phyloP scores from a whole-genome alignment of 306 rosid species.

The Trifolium repens region DNA sequence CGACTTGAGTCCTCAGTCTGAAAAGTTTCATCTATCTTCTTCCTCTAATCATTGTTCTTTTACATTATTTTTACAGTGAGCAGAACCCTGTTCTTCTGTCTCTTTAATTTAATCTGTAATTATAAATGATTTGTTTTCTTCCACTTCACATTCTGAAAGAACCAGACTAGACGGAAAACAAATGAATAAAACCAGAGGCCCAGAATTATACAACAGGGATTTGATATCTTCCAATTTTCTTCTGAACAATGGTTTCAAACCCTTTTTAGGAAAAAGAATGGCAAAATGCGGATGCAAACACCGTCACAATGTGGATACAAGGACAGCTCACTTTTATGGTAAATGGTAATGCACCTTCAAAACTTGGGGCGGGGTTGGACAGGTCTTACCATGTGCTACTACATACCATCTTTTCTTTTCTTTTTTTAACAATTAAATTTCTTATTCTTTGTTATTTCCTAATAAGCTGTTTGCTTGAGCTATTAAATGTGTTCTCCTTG shows the following conservation, averaged over 20 bases:
- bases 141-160: not conserved
- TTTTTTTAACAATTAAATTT: no score
- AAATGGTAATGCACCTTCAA: not conserved
- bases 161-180: not conserved
- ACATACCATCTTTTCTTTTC: no score
- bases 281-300: not conserved
- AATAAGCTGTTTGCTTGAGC: no score
- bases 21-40: not conserved
- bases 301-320: not conserved
- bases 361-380: not conserved
- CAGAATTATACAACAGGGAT: no score
- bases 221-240: not conserved
- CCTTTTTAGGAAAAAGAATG: not conserved
- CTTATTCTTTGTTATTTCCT: no score
- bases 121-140: no score
- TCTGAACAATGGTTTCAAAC: not conserved
- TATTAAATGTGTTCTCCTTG: no score
- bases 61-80: constrained; percentile 9
- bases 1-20: not conserved
- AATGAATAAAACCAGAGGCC: no score
- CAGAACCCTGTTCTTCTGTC: not conserved
- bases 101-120: no score
- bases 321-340: not conserved
- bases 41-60: not conserved
- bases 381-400: not conserved